phyloP scores from a whole-genome alignment of 2,329 filamentous ascomycete species.

The Sporothrix pallida region DNA sequence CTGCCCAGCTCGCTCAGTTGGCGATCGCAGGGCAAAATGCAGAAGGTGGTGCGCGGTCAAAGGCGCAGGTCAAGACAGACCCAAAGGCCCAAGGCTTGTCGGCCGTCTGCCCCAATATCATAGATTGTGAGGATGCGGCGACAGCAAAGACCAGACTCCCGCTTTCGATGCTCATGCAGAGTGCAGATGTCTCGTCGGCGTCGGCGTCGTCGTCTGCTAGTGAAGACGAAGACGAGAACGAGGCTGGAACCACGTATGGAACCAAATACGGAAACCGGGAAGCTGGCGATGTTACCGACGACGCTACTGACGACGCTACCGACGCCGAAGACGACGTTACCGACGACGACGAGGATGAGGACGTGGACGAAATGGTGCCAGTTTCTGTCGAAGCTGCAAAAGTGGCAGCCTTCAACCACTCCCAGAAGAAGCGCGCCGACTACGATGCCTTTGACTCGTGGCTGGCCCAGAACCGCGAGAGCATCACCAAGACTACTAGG shows the following conservation, averaged over 20 bases:
- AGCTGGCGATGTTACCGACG: constrained; percentile 41
- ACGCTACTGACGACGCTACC: constrained; percentile 39
- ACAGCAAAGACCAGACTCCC: too few species aligned
- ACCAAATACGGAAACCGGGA: constrained; percentile 10
- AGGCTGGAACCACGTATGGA: too few species aligned
- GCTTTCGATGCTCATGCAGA: too few species aligned
- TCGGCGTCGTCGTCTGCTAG: too few species aligned
- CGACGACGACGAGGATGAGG: constrained; percentile 14
- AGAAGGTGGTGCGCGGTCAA: too few species aligned
- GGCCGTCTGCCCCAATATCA: constrained; percentile 17
- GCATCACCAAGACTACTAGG: constrained; percentile 42
- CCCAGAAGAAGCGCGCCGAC: constrained; percentile 57
- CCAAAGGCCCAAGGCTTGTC: neutral
- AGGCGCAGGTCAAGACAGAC: neutral
- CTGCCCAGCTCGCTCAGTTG: constrained; percentile 24
- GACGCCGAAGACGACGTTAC: constrained; percentile 39
- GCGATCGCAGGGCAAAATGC: neutral
- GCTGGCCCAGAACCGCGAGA: constrained; percentile 46
- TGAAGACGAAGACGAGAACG: neutral
- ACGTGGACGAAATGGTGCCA: neutral
- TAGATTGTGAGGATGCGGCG: neutral
- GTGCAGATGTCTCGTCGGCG: too few species aligned
- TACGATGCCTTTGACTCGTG: constrained; percentile 57
- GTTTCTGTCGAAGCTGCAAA: neutral
- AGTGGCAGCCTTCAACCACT: constrained; percentile 39